phyloP scores from a whole-genome alignment of 2,329 filamentous ascomycete species.

The Sporothrix mexicana region DNA sequence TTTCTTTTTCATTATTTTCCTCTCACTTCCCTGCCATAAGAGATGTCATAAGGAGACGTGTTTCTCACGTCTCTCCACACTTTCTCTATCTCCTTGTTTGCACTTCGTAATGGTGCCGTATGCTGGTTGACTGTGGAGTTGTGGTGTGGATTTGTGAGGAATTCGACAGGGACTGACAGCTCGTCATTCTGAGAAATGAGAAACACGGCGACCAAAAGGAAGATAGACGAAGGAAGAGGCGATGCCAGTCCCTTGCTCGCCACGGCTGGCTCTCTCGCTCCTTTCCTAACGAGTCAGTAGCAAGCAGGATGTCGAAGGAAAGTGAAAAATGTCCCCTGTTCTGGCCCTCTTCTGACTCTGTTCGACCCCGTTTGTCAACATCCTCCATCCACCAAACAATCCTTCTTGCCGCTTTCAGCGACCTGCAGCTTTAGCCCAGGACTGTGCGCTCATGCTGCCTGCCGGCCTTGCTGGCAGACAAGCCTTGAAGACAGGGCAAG shows the following conservation, averaged over 20 bases:
- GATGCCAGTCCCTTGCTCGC: conserved; percentile 4
- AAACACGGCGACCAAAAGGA: not conserved
- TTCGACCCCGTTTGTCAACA: not conserved
- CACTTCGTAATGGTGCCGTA: conserved; percentile 11
- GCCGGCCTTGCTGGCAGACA: too few relatives aligned
- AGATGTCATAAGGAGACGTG: not conserved
- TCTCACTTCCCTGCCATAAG: not conserved
- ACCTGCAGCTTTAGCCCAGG: not conserved
- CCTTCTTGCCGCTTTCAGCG: conserved; percentile 3
- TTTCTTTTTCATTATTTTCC: not conserved
- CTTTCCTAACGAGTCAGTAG: conserved; percentile 12
- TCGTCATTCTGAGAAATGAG: too few relatives aligned
- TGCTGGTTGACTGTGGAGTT: not conserved
- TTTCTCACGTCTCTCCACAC: not conserved
- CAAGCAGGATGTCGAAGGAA: not conserved
- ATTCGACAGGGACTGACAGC: not conserved
- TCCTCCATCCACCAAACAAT: not conserved
- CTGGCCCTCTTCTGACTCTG: too few relatives aligned
- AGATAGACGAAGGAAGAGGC: conserved; percentile 10
- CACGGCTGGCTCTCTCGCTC: not conserved
- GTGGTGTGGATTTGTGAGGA: not conserved
- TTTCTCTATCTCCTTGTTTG: not conserved
- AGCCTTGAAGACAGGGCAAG: too few relatives aligned
- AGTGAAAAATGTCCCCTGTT: not conserved
- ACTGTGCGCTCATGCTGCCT: not conserved